Base-by-base conservation (phyloP, 2,329 filamentous ascomycete species). In the Ceratocystis colombiana region DNA sequence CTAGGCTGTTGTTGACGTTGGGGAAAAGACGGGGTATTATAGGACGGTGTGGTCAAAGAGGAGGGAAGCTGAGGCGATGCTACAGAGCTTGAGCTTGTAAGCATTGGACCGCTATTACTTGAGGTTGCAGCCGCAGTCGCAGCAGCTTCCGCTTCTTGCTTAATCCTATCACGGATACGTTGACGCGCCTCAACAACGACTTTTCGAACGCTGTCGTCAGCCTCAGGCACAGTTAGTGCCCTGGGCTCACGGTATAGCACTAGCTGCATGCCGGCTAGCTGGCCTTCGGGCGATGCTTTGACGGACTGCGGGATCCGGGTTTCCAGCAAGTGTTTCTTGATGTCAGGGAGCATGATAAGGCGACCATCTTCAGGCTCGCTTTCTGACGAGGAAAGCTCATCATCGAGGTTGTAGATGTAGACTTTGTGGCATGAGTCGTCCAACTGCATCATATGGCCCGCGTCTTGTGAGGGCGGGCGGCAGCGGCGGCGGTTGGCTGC, bases 321-420 rank as follows among this genome's bases (percentile, higher is more conserved):
- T 67, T 82, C 80, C 69, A 81, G 81, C 64, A 97, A 80, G 73
- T 89, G 88, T 76, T 88, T 90, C 73, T 93, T 88, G 65, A 97
- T 88, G 73, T 95, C 89, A 0, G 90, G 86, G 0, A 96, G 81
- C 77, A 96, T 91, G 72, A 92, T 80, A 61, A 95, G 82, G 70
- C 79, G 82, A 70, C 82, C 81, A 70, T 75, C 68, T 76, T 76
- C 69, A 12, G 85, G 80, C 53, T 83, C 79, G 61, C 80, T 77
- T 68, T 88, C 84, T 33, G 75, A 74, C 6, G 77, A 78, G 15
- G 87, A 87, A 41, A 97, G 82, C 76, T 97, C 93, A 71, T 88
- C 88, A 73, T 96, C 91, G 8, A 99, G 80, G 75, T 95, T 86
- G 78, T 92, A 87, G 71, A 99, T 91, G 79, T 94, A 96, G 68